Conservation (phyloP, 768 basidiomycete genomes). For the Tricholoma flavovirens region DNA sequence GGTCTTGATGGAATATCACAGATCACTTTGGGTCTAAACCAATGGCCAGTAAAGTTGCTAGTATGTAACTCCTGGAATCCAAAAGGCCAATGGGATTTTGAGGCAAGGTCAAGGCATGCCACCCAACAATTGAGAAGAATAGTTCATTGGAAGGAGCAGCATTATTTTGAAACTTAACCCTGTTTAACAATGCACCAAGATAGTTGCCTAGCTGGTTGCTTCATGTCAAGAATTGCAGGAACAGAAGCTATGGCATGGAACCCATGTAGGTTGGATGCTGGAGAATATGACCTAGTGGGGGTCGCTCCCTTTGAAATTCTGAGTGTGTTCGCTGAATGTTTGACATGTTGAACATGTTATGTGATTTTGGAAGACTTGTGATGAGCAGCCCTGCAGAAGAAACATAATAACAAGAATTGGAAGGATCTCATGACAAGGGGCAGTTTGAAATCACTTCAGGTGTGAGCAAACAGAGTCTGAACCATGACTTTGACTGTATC, state of each 20-base stretch:
- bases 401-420: no score
- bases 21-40: conserved; percentile 76
- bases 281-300: conserved; percentile 60
- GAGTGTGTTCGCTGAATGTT: conserved; percentile 6
- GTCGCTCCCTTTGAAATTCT: background rate
- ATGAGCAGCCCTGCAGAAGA: no score
- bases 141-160: conserved; percentile 55
- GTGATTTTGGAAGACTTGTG: no score
- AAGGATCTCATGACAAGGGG: no score
- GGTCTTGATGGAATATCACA: conserved; percentile 83
- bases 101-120: conserved; percentile 91
- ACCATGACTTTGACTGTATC: no score
- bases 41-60: conserved; percentile 78
- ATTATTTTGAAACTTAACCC: conserved; percentile 74
- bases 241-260: no score
- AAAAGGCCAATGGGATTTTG: conserved; percentile 68
- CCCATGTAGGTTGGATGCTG: conserved; percentile 91
- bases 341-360: no score
- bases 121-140: conserved; percentile 85
- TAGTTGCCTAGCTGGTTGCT: conserved; percentile 82
- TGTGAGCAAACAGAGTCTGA: no score
- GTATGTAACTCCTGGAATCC: conserved; percentile 63
- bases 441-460: no score
- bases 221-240: conserved; percentile 37
- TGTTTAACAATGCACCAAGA: conserved; percentile 84